Evolutionary conservation across 2,329 filamentous ascomycete genomes (phyloP).

Genomic region (Epichloe gansuensis): DNA sequence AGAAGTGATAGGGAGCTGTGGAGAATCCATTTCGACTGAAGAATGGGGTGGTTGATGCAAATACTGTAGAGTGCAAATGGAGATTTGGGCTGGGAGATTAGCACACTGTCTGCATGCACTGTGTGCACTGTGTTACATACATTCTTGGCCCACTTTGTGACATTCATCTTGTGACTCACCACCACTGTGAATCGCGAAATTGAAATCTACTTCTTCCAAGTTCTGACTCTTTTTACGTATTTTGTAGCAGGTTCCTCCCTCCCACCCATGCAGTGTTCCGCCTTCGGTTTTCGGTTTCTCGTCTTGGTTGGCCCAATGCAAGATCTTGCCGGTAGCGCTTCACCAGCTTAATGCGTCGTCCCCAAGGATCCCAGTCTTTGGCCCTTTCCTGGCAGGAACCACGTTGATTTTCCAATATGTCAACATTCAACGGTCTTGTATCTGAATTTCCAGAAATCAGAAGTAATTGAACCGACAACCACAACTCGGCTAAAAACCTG

Average conservation of each 20-base stretch:
- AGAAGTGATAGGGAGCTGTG: conserved; percentile 35
- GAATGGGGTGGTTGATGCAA: no score
- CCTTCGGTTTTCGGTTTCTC: no score
- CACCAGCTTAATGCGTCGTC: background rate
- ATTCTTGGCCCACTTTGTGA: background rate
- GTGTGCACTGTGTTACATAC: no score
- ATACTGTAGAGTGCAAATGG: no score
- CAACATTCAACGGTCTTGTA: conserved; percentile 62
- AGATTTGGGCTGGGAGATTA: no score
- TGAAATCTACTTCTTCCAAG: no score
- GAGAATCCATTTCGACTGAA: conserved; percentile 37
- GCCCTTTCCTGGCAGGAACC: background rate
- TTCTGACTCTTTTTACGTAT: no score
- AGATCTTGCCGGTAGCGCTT: background rate
- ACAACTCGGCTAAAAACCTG: background rate
- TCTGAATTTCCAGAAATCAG: conserved; percentile 70
- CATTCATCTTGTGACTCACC: no score
- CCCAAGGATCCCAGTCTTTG: background rate
- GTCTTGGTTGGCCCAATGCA: background rate
- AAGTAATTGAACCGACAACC: conserved; percentile 28
- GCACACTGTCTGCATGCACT: no score
- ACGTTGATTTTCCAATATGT: conserved; percentile 38
- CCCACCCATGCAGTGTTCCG: no score
- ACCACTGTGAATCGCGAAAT: background rate
- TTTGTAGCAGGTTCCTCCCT: no score